Evolutionary conservation across 1,284 basidiomycete species (phyloP).

Genomic region (Cryptococcus sp.): DNA sequence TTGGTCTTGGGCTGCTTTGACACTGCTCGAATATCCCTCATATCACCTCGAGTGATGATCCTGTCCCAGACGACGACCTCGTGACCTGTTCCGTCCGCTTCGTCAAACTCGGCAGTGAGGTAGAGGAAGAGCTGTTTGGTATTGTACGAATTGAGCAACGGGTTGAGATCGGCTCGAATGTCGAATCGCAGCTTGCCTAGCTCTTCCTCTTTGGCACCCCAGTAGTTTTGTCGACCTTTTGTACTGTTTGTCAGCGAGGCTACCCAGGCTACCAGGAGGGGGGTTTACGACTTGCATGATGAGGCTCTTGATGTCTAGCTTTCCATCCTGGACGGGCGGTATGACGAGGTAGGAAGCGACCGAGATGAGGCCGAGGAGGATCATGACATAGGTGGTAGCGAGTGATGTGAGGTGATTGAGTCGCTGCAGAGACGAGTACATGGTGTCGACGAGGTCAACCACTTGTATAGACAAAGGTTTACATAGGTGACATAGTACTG

Average conservation of each 20-base stretch:
- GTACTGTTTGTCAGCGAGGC: conserved; percentile 20
- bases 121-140: conserved; percentile 49
- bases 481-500: background rate
- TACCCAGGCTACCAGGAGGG: background rate
- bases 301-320: conserved; percentile 39
- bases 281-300: conserved; percentile 35
- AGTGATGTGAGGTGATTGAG: conserved; percentile 45
- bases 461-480: background rate
- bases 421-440: conserved; percentile 45
- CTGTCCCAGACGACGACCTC: conserved; percentile 48
- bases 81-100: conserved; percentile 21
- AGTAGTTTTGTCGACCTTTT: conserved; percentile 32
- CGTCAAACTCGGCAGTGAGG: conserved; percentile 42
- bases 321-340: conserved; percentile 30
- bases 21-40: conserved; percentile 36
- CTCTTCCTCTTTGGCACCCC: conserved; percentile 40
- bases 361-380: conserved; percentile 36
- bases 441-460: conserved; percentile 17
- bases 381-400: conserved; percentile 44
- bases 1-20: conserved; percentile 14
- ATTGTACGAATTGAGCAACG: conserved; percentile 46
- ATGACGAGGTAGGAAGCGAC: conserved; percentile 5
- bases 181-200: conserved; percentile 44
- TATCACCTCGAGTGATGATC: conserved; percentile 39
- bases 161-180: conserved; percentile 42